Evolutionary conservation across 345 rosid genomes (phyloP).

Genomic region (Camelina hispida): DNA sequence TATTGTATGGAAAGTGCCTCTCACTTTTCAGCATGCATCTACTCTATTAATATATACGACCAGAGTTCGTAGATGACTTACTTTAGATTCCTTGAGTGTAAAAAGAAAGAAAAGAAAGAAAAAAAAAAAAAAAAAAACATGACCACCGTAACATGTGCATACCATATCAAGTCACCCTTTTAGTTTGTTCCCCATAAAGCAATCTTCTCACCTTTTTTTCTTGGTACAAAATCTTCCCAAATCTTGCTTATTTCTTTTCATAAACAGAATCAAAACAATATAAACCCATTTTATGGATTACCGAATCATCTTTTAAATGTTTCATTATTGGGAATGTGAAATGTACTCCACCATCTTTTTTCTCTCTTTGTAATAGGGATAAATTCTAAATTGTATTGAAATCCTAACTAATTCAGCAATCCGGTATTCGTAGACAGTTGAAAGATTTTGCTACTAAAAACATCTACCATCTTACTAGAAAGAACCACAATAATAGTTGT

Average conservation of each 20-base stretch:
- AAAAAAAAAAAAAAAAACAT: constrained; percentile 10
- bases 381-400: background rate
- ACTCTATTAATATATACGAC: constrained; percentile 36
- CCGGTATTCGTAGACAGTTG: background rate
- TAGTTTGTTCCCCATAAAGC: constrained; percentile 46
- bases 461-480: background rate
- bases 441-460: background rate
- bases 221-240: constrained; percentile 45
- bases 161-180: constrained; percentile 43
- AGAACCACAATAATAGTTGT: too few relatives aligned
- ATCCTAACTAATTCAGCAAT: background rate
- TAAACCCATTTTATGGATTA: constrained; percentile 30
- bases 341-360: constrained; percentile 34
- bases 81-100: constrained; percentile 31
- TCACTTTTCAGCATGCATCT: constrained; percentile 42
- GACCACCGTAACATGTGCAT: constrained; percentile 45
- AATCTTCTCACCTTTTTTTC: constrained; percentile 29
- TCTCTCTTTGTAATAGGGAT: background rate
- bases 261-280: constrained; percentile 38
- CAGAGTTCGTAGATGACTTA: constrained; percentile 35
- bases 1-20: constrained; percentile 17
- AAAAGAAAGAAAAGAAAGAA: background rate
- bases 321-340: constrained; percentile 36
- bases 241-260: constrained; percentile 47
- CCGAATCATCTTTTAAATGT: constrained; percentile 34